Conservation (phyloP, 257 asterid species). For the Solanum appendiculatum region DNA sequence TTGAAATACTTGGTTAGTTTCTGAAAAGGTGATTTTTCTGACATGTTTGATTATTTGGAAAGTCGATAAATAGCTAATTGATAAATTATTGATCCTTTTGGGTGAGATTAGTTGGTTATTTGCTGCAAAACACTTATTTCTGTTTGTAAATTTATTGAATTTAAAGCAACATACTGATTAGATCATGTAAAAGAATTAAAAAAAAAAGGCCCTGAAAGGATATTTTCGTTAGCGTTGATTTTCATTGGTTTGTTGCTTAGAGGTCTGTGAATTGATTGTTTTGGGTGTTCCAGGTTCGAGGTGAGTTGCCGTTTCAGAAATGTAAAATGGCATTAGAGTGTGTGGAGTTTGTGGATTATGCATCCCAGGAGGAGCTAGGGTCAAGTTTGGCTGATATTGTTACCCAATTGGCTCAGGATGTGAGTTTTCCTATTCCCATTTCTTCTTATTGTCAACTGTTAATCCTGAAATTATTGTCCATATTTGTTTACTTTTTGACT, state of each 20-base stretch:
- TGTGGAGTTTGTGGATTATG: slow-evolving; percentile 61
- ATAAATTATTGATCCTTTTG: not conserved
- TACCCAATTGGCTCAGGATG: slow-evolving; percentile 93
- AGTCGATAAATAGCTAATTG: not conserved
- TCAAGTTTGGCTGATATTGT: slow-evolving; percentile 93
- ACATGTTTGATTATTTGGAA: not conserved
- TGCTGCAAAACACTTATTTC: not conserved
- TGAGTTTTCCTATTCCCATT: slow-evolving; percentile 25
- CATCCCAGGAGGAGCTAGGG: slow-evolving; percentile 70
- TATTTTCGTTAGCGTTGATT: not conserved
- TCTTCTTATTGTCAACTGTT: not conserved
- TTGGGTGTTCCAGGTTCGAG: slow-evolving; percentile 57
- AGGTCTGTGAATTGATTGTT: not conserved
- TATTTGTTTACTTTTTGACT: not conserved
- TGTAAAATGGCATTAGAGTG: slow-evolving; percentile 88
- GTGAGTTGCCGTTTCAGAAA: slow-evolving; percentile 83
- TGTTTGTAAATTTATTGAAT: not conserved
- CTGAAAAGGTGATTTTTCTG: not conserved
- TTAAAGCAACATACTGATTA: not conserved
- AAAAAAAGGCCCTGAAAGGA: not conserved
- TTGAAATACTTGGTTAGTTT: not conserved
- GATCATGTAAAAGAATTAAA: not conserved
- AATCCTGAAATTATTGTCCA: not conserved
- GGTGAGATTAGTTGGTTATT: not conserved
- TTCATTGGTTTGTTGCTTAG: not conserved